Evolutionary conservation across 176 grass and related monocot genomes (phyloP).

Genomic region (Phyllostachys edulis): DNA sequence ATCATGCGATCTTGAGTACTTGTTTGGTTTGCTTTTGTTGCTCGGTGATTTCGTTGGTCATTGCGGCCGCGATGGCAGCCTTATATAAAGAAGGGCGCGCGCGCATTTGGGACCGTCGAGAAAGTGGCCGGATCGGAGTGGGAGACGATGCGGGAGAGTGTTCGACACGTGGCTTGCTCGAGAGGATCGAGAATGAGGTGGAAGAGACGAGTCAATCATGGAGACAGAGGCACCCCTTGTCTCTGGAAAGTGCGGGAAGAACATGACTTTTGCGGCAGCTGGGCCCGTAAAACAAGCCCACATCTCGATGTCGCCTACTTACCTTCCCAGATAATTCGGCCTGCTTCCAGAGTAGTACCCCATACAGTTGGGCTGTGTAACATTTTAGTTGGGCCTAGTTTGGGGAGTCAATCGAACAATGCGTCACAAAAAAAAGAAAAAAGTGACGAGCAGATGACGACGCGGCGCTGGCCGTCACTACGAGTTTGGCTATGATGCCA

Average conservation of each 20-base stretch:
- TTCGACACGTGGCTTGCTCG: conserved; percentile 6
- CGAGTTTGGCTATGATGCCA: not conserved
- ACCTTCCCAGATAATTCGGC: not conserved
- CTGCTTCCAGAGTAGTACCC: not conserved
- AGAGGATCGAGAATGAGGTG: conserved; percentile 33
- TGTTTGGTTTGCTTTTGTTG: not conserved
- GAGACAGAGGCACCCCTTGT: not conserved
- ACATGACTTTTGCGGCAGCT: not conserved
- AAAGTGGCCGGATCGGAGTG: not conserved
- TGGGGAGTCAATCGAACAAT: not conserved
- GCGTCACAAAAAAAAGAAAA: too few species aligned
- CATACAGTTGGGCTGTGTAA: not conserved
- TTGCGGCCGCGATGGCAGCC: not conserved
- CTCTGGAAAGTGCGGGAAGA: conserved; percentile 9
- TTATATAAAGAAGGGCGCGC: not conserved
- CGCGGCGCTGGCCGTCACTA: too few species aligned
- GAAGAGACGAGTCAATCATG: conserved; percentile 39
- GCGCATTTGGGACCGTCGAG: not conserved
- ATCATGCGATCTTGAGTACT: not conserved
- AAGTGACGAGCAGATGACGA: too few species aligned
- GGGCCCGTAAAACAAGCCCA: not conserved
- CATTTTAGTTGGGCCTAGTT: not conserved
- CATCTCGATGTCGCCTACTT: too few species aligned
- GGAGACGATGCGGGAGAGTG: not conserved
- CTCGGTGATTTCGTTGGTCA: not conserved